These are phyloP conservation scores for Neoscytalidium dimidiatum DNA, from an alignment of 2,329 filamentous ascomycete species.

Conservation along the genomic window DNA sequence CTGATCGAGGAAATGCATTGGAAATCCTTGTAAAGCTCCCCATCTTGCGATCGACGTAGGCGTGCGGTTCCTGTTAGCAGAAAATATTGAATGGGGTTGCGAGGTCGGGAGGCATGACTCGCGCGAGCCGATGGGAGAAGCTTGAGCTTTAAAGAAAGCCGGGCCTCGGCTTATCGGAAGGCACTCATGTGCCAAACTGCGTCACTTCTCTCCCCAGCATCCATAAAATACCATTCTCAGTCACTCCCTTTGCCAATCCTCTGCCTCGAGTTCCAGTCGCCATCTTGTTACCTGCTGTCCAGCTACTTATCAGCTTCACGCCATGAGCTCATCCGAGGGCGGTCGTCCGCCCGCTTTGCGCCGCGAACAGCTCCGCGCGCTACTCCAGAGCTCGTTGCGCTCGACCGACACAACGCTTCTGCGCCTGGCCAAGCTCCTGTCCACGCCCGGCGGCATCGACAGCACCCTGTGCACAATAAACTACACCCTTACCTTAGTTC, in stretches of 20 bases:
- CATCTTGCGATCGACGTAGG: neutral
- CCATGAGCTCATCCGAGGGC: neutral
- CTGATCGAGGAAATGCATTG: too few relatives aligned
- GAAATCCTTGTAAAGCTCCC: too few relatives aligned
- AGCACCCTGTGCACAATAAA: slow-evolving; percentile 44
- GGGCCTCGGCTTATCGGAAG: slow-evolving; percentile 5
- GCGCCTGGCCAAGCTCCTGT: slow-evolving; percentile 40
- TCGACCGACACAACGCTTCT: slow-evolving; percentile 34
- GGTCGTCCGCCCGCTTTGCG: neutral
- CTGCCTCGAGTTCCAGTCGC: too few relatives aligned
- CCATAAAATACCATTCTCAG: neutral
- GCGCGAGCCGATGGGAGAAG: neutral
- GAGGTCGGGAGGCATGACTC: slow-evolving; percentile 3
- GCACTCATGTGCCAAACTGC: neutral
- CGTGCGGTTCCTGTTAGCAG: neutral
- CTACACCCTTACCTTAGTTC: slow-evolving; percentile 47
- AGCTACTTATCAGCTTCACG: neutral
- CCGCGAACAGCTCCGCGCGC: slow-evolving; percentile 15
- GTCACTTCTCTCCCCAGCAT: neutral
- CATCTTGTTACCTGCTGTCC: neutral
- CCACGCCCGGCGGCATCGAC: slow-evolving; percentile 43
- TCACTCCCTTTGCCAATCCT: neutral
- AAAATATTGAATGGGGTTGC: neutral
- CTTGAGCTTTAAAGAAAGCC: neutral
- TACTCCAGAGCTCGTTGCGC: slow-evolving; percentile 25